Base-by-base conservation (phyloP, 192 early-diverging fungal species). In the Coemansia guatemalensis region DNA sequence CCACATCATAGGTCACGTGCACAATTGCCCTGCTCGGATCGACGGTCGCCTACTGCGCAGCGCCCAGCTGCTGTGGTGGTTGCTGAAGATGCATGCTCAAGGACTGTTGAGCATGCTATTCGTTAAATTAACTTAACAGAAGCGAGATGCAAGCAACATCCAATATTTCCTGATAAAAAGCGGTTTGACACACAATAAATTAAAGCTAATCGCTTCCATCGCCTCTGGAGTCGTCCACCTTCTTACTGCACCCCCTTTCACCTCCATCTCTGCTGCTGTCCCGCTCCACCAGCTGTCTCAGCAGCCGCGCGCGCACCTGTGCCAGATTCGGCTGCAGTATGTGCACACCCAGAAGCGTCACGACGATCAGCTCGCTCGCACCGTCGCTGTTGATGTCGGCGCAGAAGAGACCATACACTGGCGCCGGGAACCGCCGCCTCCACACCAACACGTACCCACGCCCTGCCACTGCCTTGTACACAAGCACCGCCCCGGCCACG, bases 381-480 rank as follows among this genome's bases (percentile, higher is more conserved):
- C 81, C 81, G 55, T 82, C 81, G 62, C 65, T 48, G 61, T 82
- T 82, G 12, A 82, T 73, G 48, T 82, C 81, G 11, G 61, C 67
- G 51, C 71, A 65, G 26, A 74, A 78, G 11, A 82, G 71, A 17
- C 68, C 72, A 51, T 78, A 82, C 25, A 61, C 71, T 0, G 81
- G 75, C 12, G 65, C 71, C 5, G 81, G 75, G 47, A 82, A 82
- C 50, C 72, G 56, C 26, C 72, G 65, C 53, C 68, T 71, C 81
- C 81, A 82, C 59, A 71, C 77, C 23, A 80, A 50, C 39, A 63
- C 62, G 24, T 80, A 80, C 4, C 77, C 77, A n/a, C 61, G 48
- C 24, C 27, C 77, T 0, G 64, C 50, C 35, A 80, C 68, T 25
- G 48, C 29, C 65, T 80, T 80, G 65, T 80, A 80, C 17, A 80